Evolutionary conservation across 2,329 filamentous ascomycete species (phyloP).

Genomic region (Lachnellula subtilissima): DNA sequence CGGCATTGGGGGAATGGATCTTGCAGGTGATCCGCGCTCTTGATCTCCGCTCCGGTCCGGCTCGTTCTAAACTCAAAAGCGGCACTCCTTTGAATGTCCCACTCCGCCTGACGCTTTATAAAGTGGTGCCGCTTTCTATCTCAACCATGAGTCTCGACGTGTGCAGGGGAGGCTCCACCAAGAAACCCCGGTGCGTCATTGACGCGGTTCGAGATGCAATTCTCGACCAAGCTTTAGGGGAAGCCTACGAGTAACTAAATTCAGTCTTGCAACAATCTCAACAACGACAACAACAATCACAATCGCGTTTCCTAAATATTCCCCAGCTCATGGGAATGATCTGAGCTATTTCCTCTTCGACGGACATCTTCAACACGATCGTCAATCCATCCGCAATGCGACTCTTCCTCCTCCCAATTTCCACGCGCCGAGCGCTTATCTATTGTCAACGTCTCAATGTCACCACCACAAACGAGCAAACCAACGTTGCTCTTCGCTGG

Average conservation of each 20-base stretch:
- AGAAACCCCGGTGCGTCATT: slow-evolving; percentile 4
- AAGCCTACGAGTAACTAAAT: too few species aligned
- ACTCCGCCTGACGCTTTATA: neutral
- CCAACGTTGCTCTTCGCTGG: slow-evolving; percentile 41
- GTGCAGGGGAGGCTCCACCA: neutral
- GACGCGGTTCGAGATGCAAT: too few species aligned
- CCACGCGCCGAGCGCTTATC: slow-evolving; percentile 82
- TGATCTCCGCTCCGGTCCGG: too few species aligned
- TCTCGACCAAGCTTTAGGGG: too few species aligned
- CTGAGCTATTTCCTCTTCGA: neutral
- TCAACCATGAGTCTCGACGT: neutral
- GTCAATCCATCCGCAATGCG: slow-evolving; percentile 56
- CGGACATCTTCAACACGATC: slow-evolving; percentile 5
- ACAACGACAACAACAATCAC: too few species aligned
- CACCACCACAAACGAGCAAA: slow-evolving; percentile 44
- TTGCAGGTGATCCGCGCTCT: too few species aligned
- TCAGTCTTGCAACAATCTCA: too few species aligned
- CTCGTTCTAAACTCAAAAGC: too few species aligned
- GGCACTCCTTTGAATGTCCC: too few species aligned
- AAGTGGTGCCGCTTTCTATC: too few species aligned
- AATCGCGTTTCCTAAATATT: too few species aligned
- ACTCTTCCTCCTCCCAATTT: slow-evolving; percentile 89
- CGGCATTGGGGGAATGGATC: too few species aligned
- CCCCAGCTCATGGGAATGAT: neutral
- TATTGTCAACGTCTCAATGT: slow-evolving; percentile 77